These are phyloP conservation scores for Alternaria ventricosa DNA, from an alignment of 2,329 filamentous ascomycete genomes.

Conservation along the genomic window DNA sequence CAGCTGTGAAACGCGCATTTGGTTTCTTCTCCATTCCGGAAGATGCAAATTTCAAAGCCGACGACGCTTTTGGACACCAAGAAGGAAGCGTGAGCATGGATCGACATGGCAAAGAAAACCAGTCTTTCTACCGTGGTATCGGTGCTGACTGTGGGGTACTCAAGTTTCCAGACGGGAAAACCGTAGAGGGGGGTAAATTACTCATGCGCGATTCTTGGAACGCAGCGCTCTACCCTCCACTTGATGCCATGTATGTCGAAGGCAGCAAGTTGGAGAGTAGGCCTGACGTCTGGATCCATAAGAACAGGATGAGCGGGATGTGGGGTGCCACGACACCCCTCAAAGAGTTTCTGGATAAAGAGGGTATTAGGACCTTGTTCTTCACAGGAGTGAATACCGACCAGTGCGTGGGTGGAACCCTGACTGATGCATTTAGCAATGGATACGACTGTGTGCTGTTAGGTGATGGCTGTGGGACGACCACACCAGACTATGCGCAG, in stretches of 20 bases:
- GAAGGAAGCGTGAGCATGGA: conserved; percentile 35
- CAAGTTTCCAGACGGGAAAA: conserved; percentile 26
- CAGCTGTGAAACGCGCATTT: conserved; percentile 49
- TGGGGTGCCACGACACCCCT: conserved; percentile 46
- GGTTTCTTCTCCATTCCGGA: conserved; percentile 34
- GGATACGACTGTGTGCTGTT: conserved; percentile 53
- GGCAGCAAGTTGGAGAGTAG: conserved; percentile 17
- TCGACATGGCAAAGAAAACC: conserved; percentile 34
- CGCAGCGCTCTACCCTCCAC: conserved; percentile 48
- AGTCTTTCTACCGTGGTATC: conserved; percentile 39
- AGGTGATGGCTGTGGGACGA: conserved; percentile 51
- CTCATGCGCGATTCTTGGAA: conserved; percentile 53
- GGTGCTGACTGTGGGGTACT: conserved; percentile 37
- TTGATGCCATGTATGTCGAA: conserved; percentile 41
- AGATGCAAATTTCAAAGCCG: conserved; percentile 12
- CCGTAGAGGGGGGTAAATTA: conserved; percentile 42
- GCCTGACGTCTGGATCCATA: conserved; percentile 46
- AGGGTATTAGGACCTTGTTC: conserved; percentile 49
- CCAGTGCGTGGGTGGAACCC: conserved; percentile 52
- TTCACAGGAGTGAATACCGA: conserved; percentile 54
- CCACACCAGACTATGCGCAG: conserved; percentile 49
- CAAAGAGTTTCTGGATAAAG: conserved; percentile 48
- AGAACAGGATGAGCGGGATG: conserved; percentile 52
- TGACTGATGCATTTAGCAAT: conserved; percentile 52
- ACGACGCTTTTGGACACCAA: conserved; percentile 12